A percentile compares a stretch with the other conserved stretches of the same genome.
Conservation (phyloP, 2,329 filamentous ascomycete species). For the Trichocomaceae sp. region DNA sequence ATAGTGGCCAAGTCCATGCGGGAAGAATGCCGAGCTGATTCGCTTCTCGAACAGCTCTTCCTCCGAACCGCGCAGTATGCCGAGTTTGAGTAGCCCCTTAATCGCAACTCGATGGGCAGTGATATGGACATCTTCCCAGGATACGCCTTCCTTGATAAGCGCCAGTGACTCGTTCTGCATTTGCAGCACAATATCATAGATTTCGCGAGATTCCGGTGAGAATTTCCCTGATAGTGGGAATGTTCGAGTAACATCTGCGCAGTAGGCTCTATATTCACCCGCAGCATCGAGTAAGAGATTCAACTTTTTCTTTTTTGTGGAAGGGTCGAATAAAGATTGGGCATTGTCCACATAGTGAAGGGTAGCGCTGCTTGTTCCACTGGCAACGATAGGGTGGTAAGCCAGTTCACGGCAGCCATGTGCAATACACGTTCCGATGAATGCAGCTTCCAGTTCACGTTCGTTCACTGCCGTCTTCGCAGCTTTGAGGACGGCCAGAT, state of each 20-base stretch:
- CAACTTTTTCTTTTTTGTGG: slow-evolving; percentile 46
- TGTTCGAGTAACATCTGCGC: slow-evolving; percentile 82
- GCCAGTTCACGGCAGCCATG: slow-evolving; percentile 69
- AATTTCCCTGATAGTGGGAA: slow-evolving; percentile 71
- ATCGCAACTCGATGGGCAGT: slow-evolving; percentile 67
- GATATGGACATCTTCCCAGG: slow-evolving; percentile 66
- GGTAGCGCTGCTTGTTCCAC: slow-evolving; percentile 73
- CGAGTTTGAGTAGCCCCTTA: slow-evolving; percentile 61
- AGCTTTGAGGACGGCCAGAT: slow-evolving; percentile 62
- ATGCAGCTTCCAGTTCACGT: slow-evolving; percentile 73
- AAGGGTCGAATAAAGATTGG: slow-evolving; percentile 54
- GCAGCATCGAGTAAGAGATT: slow-evolving; percentile 82
- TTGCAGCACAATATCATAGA: slow-evolving; percentile 69
- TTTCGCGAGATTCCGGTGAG: slow-evolving; percentile 59
- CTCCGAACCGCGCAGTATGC: slow-evolving; percentile 60
- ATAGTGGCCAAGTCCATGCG: slow-evolving; percentile 85
- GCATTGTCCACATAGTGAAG: slow-evolving; percentile 84
- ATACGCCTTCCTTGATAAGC: slow-evolving; percentile 60
- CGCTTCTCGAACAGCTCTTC: slow-evolving; percentile 69
- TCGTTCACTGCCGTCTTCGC: slow-evolving; percentile 65
- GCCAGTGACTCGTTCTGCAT: slow-evolving; percentile 76
- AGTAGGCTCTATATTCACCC: slow-evolving; percentile 78
- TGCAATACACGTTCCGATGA: slow-evolving; percentile 64
- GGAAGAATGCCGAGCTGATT: slow-evolving; percentile 85
- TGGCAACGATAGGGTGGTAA: slow-evolving; percentile 82